Conservation (phyloP, 352 stramenopile species). For the Aphanomyces astaci region DNA sequence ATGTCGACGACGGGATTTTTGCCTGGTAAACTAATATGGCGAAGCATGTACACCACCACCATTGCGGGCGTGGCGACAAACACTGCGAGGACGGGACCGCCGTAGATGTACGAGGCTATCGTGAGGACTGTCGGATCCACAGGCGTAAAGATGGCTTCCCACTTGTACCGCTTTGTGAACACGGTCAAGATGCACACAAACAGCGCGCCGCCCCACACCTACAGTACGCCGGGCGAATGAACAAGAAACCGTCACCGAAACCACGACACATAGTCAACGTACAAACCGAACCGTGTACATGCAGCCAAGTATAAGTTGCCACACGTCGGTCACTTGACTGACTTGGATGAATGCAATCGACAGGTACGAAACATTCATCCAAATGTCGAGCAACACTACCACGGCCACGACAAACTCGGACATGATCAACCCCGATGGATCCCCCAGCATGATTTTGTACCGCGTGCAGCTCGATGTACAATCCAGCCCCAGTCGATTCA, state of each 20-base stretch:
- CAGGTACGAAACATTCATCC: not conserved
- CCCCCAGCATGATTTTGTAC: not conserved
- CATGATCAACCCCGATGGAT: not conserved
- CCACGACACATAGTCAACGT: too few relatives aligned
- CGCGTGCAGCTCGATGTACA: not conserved
- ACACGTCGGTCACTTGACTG: not conserved
- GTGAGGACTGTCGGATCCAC: not conserved
- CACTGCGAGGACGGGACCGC: not conserved
- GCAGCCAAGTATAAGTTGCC: not conserved
- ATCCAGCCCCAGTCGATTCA: not conserved
- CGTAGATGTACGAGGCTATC: not conserved
- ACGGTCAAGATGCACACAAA: not conserved
- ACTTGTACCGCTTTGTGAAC: not conserved
- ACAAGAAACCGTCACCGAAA: too few relatives aligned
- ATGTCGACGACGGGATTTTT: not conserved
- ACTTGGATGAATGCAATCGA: not conserved
- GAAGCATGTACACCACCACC: not conserved
- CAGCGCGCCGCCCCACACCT: not conserved
- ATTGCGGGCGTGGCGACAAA: not conserved
- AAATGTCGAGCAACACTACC: not conserved
- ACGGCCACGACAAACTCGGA: not conserved
- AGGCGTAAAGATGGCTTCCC: not conserved
- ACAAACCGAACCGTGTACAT: not conserved
- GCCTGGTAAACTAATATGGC: not conserved
- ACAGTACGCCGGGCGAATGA: not conserved